Evolutionary conservation across 192 early-diverging fungal species (phyloP).

Genomic region (Gamsiella multidivaricata): DNA sequence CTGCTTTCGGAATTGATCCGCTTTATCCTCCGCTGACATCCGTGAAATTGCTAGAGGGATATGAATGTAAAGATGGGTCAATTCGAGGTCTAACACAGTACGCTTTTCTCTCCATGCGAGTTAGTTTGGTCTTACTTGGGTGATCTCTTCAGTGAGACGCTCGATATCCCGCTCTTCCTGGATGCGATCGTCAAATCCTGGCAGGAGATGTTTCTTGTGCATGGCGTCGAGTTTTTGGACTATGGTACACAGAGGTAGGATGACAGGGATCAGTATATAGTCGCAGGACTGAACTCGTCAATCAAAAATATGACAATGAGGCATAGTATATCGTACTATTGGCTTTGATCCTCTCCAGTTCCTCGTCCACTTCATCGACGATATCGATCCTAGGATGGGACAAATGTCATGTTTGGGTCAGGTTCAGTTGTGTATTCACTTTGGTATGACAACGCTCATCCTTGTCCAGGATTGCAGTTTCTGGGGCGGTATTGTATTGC

Average conservation of each 20-base stretch:
- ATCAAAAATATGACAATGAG: neutral
- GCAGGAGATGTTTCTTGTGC: slow-evolving; percentile 90
- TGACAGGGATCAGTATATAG: neutral
- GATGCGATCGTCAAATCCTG: slow-evolving; percentile 92
- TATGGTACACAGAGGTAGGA: slow-evolving; percentile 25
- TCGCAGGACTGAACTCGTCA: too few species aligned
- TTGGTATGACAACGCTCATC: too few species aligned
- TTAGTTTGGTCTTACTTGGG: too few species aligned
- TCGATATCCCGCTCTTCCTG: slow-evolving; percentile 87
- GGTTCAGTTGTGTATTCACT: too few species aligned
- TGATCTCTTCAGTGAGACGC: slow-evolving; percentile 84
- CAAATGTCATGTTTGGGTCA: too few species aligned
- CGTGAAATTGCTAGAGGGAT: slow-evolving; percentile 78
- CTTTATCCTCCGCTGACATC: slow-evolving; percentile 83
- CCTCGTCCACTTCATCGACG: slow-evolving; percentile 86
- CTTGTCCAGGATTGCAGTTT: too few species aligned
- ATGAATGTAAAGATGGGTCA: neutral
- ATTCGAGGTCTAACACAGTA: too few species aligned
- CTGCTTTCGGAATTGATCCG: slow-evolving; percentile 68
- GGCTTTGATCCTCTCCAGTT: slow-evolving; percentile 71
- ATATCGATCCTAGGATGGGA: slow-evolving; percentile 80
- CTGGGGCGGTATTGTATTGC: too few species aligned
- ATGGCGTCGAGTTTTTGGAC: slow-evolving; percentile 79
- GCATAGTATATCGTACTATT: slow-evolving; percentile 69
- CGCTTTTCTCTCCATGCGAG: too few species aligned